These are phyloP conservation scores for Copromyces sp. DNA, from an alignment of 495 filamentous ascomycete species.

Conservation along the genomic window DNA sequence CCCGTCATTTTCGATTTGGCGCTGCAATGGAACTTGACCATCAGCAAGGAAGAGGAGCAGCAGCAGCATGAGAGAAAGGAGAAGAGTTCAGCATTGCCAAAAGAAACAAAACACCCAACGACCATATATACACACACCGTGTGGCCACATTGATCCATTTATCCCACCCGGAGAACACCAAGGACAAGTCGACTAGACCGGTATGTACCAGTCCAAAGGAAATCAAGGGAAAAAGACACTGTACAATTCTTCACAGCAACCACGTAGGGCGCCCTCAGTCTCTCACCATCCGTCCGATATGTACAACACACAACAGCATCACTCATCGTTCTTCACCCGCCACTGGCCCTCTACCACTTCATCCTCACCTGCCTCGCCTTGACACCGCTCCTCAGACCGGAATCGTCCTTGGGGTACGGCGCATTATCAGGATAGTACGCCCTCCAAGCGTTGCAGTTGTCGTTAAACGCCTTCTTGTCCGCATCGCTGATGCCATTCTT, in stretches of 20 bases:
- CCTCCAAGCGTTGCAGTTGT: constrained; percentile 18
- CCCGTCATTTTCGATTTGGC: background rate
- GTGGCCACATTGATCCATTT: background rate
- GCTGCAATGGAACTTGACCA: background rate
- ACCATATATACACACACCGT: background rate
- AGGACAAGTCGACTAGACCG: background rate
- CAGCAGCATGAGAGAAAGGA: background rate
- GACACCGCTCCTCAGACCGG: constrained; percentile 15
- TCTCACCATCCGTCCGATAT: background rate
- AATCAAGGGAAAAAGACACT: background rate
- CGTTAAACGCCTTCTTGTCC: constrained; percentile 11
- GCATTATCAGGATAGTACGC: constrained; percentile 13
- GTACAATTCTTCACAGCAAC: background rate
- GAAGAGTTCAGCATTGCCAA: background rate
- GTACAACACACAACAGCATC: background rate
- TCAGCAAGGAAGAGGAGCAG: background rate
- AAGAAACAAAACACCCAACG: background rate
- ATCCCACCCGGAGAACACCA: background rate
- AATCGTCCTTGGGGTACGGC: constrained; percentile 20
- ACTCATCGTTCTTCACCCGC: background rate
- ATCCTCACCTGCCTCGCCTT: constrained; percentile 2
- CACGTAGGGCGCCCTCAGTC: background rate
- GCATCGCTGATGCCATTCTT: constrained; percentile 8
- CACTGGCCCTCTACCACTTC: background rate
- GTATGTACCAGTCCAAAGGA: background rate